phyloP scores from a whole-genome alignment of 2,329 filamentous ascomycete species.

The Sporothrix brasiliensis region DNA sequence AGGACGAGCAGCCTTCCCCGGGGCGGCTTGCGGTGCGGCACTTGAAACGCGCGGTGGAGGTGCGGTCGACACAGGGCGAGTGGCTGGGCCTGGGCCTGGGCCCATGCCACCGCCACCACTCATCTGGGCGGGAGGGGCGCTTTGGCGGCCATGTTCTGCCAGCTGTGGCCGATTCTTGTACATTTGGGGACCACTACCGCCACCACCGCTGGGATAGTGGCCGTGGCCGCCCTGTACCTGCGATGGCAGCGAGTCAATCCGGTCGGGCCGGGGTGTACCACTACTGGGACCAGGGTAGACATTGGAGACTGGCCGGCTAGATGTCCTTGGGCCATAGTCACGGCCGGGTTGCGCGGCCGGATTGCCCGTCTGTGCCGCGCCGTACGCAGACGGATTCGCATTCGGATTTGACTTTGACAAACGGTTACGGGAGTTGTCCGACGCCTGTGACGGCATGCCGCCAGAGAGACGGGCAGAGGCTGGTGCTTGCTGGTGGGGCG shows the following conservation, averaged over 20 bases:
- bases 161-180: constrained; percentile 32
- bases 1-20: constrained; percentile 23
- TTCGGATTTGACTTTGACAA: constrained; percentile 45
- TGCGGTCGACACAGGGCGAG: constrained; percentile 19
- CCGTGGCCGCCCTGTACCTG: constrained; percentile 28
- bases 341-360: constrained; percentile 40
- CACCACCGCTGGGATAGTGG: constrained; percentile 20
- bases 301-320: constrained; percentile 42
- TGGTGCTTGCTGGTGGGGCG: constrained; percentile 19
- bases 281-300: constrained; percentile 33
- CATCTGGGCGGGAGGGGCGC: constrained; percentile 43
- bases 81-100: not conserved
- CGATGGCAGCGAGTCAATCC: constrained; percentile 38
- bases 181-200: constrained; percentile 34
- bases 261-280: constrained; percentile 40
- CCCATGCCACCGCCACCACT: constrained; percentile 28
- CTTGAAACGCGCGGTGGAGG: constrained; percentile 27
- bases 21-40: constrained; percentile 12
- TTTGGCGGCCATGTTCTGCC: constrained; percentile 42
- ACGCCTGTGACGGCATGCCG: constrained; percentile 37
- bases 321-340: constrained; percentile 48
- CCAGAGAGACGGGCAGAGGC: constrained; percentile 9
- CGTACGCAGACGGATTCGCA: not conserved
- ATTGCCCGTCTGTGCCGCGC: constrained; percentile 26
- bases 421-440: constrained; percentile 45